phyloP scores from a whole-genome alignment of 768 basidiomycete genomes.

The Astraeus odoratus region DNA sequence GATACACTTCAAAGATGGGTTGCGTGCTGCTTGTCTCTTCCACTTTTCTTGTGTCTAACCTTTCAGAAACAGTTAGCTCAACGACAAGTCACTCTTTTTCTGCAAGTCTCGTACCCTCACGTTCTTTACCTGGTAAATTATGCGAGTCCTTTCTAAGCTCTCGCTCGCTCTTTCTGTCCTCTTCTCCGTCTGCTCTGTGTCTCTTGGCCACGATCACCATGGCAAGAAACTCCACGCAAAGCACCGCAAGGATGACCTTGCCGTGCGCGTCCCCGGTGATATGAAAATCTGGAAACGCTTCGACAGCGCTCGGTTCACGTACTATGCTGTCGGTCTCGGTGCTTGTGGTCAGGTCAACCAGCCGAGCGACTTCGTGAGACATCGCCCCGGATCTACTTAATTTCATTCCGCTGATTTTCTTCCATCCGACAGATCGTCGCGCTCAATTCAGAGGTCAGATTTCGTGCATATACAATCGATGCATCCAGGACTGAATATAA shows the following conservation, averaged over 20 bases:
- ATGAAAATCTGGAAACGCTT: slow-evolving; percentile 17
- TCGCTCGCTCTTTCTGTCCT: slow-evolving; percentile 14
- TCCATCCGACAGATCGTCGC: slow-evolving; percentile 44
- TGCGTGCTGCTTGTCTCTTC: background rate
- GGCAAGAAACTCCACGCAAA: slow-evolving; percentile 17
- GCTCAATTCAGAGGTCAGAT: slow-evolving; percentile 24
- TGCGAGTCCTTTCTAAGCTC: slow-evolving; percentile 19
- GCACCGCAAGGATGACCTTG: slow-evolving; percentile 14
- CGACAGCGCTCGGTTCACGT: slow-evolving; percentile 27
- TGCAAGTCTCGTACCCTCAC: background rate
- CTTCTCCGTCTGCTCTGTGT: slow-evolving; percentile 12
- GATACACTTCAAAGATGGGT: background rate
- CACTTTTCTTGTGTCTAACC: background rate
- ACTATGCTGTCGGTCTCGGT: slow-evolving; percentile 36
- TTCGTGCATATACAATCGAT: background rate
- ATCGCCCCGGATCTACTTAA: slow-evolving; percentile 3
- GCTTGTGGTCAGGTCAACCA: slow-evolving; percentile 31
- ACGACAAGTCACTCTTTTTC: slow-evolving; percentile 20
- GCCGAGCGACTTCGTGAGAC: slow-evolving; percentile 28
- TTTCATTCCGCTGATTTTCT: too few relatives aligned
- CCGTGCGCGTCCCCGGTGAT: slow-evolving; percentile 21
- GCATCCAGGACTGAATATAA: slow-evolving; percentile 1
- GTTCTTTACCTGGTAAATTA: slow-evolving; percentile 6
- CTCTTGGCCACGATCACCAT: slow-evolving; percentile 17
- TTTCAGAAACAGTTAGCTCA: background rate